Percentiles rank a stretch among this genome's conserved stretches.
These are phyloP conservation scores for Neurospora sp. DNA, from an alignment of 495 filamentous ascomycete species.

Conservation along the genomic window DNA sequence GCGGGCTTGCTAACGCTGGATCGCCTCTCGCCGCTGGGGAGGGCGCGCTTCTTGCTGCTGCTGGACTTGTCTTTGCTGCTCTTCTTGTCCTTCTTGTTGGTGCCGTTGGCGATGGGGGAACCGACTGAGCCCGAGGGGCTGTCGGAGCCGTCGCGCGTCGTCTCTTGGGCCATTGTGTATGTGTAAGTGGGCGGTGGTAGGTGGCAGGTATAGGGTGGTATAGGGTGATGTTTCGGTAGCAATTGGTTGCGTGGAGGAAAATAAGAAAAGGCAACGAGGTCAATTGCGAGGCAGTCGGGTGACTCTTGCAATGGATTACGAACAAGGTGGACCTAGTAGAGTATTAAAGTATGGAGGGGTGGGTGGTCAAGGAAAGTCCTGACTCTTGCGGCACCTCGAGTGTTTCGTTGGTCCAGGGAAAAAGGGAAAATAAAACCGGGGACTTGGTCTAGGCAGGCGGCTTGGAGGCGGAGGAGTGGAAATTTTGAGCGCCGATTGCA, in stretches of 20 bases:
- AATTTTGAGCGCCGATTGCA: neutral
- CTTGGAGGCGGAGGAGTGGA: neutral
- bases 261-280: neutral
- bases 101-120: conserved; percentile 15
- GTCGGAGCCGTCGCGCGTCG: conserved; percentile 10
- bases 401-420: neutral
- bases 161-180: conserved; percentile 11
- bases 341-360: neutral
- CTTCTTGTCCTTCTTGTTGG: conserved; percentile 12
- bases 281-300: neutral
- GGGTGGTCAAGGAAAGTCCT: neutral
- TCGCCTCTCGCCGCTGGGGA: conserved; percentile 25
- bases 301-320: neutral
- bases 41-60: conserved; percentile 18
- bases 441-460: neutral
- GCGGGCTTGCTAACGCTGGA: conserved; percentile 56
- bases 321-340: neutral
- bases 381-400: neutral
- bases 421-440: neutral
- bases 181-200: too few relatives aligned
- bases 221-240: neutral
- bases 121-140: conserved; percentile 16
- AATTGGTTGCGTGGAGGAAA: neutral
- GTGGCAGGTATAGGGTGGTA: neutral
- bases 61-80: conserved; percentile 19